Percentiles rank a stretch among this genome's conserved stretches.
Evolutionary conservation across 192 early-diverging fungal species (phyloP).

Genomic region (Backusella morwellensis): DNA sequence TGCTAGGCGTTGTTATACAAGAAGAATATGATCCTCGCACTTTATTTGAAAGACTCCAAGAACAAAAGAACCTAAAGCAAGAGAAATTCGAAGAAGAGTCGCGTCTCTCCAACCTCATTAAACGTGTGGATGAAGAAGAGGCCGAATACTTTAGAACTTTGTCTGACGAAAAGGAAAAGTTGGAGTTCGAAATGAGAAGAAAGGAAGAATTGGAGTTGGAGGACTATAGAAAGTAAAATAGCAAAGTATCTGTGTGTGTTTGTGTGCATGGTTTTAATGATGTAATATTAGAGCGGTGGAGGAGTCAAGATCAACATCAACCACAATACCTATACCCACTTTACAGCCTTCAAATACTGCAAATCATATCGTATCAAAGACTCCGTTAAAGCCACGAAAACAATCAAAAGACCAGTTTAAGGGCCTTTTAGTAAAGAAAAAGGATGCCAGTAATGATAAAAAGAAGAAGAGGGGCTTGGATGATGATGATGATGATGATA

Average conservation of each 20-base stretch:
- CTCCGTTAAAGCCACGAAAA: slow-evolving; percentile 9
- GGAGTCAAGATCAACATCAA: slow-evolving; percentile 1
- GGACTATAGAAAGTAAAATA: slow-evolving; percentile 45
- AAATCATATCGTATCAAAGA: neutral
- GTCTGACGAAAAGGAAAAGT: slow-evolving; percentile 46
- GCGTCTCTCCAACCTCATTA: slow-evolving; percentile 60
- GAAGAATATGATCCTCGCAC: slow-evolving; percentile 66
- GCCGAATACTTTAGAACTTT: slow-evolving; percentile 64
- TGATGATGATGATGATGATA: neutral
- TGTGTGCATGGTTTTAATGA: neutral
- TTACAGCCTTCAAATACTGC: neutral
- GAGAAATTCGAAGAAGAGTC: slow-evolving; percentile 62
- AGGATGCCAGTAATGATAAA: neutral
- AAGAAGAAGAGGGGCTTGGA: neutral
- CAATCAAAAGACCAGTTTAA: neutral
- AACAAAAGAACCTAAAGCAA: slow-evolving; percentile 61
- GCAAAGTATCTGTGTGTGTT: neutral
- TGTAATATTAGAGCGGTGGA: slow-evolving; percentile 17
- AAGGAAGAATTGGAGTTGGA: slow-evolving; percentile 48
- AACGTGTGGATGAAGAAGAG: slow-evolving; percentile 66
- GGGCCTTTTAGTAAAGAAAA: slow-evolving; percentile 13
- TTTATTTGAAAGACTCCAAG: slow-evolving; percentile 72
- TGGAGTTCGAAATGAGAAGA: slow-evolving; percentile 38
- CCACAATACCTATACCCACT: neutral
- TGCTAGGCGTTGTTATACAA: neutral